Conservation (phyloP, 495 filamentous ascomycete genomes). For the Pyrenopolyporus hunteri region DNA sequence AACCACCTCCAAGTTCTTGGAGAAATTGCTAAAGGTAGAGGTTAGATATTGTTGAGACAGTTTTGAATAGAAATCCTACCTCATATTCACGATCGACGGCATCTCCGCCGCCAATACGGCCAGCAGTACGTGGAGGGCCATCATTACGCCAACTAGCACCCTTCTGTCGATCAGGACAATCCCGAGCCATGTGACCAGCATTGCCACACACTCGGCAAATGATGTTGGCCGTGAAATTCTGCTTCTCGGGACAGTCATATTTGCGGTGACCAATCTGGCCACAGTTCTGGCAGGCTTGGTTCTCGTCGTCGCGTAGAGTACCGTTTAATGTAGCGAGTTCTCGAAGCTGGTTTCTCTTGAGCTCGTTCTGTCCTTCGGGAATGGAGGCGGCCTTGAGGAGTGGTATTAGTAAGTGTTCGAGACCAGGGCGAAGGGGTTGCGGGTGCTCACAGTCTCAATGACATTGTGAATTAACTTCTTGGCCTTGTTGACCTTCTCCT, state of each 20-base stretch:
- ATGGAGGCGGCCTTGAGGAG: slow-evolving; percentile 85
- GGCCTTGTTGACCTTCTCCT: slow-evolving; percentile 97
- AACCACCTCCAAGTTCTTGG: slow-evolving; percentile 89
- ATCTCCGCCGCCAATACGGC: slow-evolving; percentile 77
- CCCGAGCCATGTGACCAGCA: slow-evolving; percentile 89
- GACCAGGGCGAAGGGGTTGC: background rate
- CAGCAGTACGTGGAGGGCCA: slow-evolving; percentile 57
- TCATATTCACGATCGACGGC: slow-evolving; percentile 93
- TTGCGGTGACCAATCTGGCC: slow-evolving; percentile 99
- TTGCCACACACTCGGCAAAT: slow-evolving; percentile 99
- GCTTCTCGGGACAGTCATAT: slow-evolving; percentile 97
- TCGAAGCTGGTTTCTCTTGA: slow-evolving; percentile 97
- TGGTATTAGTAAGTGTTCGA: slow-evolving; percentile 41
- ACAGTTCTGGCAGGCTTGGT: slow-evolving; percentile 99
- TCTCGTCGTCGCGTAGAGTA: slow-evolving; percentile 97
- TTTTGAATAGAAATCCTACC: slow-evolving; percentile 58
- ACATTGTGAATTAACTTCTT: slow-evolving; percentile 97
- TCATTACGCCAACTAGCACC: slow-evolving; percentile 91
- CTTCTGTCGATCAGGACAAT: slow-evolving; percentile 90
- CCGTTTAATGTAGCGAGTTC: slow-evolving; percentile 97
- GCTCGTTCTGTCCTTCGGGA: slow-evolving; percentile 95
- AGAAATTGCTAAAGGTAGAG: slow-evolving; percentile 78
- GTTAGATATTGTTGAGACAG: slow-evolving; percentile 46
- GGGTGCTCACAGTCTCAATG: slow-evolving; percentile 85
- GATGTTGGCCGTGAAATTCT: slow-evolving; percentile 97